Evolutionary conservation across 2,329 filamentous ascomycete genomes (phyloP).

Genomic region (Alternaria infectoria): DNA sequence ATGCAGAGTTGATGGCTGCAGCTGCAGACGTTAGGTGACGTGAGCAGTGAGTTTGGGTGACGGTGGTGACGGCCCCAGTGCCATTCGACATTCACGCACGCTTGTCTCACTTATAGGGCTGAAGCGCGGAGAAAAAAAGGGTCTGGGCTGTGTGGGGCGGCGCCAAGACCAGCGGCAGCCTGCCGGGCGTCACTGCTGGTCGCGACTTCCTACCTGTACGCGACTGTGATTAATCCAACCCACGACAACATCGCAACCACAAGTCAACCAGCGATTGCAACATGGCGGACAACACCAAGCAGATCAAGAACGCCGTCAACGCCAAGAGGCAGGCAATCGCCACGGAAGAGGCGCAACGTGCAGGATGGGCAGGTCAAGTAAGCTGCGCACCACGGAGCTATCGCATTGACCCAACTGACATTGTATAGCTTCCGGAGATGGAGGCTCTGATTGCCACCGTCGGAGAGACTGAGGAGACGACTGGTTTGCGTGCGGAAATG

Average conservation of each 20-base stretch:
- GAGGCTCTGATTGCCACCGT: constrained; percentile 78
- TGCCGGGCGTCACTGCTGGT: constrained; percentile 16
- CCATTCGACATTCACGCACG: not conserved
- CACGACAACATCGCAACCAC: constrained; percentile 3
- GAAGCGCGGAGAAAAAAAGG: constrained; percentile 14
- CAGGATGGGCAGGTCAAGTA: constrained; percentile 21
- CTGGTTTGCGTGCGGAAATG: constrained; percentile 69
- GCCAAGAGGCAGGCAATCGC: constrained; percentile 32
- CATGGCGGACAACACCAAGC: constrained; percentile 35
- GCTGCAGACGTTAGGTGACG: not conserved
- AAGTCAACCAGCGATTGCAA: not conserved
- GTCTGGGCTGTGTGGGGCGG: constrained; percentile 13
- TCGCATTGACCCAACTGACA: not conserved
- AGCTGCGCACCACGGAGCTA: constrained; percentile 4
- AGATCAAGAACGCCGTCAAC: constrained; percentile 36
- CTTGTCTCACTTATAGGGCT: constrained; percentile 17
- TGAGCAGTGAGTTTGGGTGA: not conserved
- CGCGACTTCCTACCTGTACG: constrained; percentile 13
- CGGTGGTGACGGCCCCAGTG: not conserved
- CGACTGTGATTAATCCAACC: not conserved
- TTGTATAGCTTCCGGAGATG: constrained; percentile 60
- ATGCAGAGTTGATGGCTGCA: not conserved
- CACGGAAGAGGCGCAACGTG: constrained; percentile 20
- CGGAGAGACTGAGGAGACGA: constrained; percentile 69
- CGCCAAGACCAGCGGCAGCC: constrained; percentile 20